Conservation (phyloP, 2,329 filamentous ascomycete species). For the Sporothrix brasiliensis region DNA sequence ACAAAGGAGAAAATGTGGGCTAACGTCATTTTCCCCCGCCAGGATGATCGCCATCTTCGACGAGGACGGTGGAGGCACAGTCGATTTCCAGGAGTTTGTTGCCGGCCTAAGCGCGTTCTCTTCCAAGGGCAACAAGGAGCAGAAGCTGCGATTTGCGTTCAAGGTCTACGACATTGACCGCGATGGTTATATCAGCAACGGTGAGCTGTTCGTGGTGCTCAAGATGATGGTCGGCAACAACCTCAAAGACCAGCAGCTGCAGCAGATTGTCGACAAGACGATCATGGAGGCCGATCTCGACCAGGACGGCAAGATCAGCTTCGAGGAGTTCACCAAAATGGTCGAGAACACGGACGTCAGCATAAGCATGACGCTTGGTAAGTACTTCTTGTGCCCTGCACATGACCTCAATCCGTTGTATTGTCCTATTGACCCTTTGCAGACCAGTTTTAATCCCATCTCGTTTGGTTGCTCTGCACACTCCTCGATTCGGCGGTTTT, state of each 20-base stretch:
- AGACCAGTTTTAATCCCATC: slow-evolving; percentile 29
- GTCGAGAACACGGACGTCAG: slow-evolving; percentile 88
- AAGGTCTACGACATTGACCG: slow-evolving; percentile 99
- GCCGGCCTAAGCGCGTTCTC: slow-evolving; percentile 93
- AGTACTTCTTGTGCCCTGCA: neutral
- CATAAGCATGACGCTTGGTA: slow-evolving; percentile 74
- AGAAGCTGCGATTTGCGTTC: slow-evolving; percentile 97
- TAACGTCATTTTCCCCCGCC: slow-evolving; percentile 25
- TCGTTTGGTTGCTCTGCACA: neutral
- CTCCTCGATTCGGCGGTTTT: neutral
- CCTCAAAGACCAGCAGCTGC: slow-evolving; percentile 96
- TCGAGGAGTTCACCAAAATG: slow-evolving; percentile 99
- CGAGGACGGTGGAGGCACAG: slow-evolving; percentile 94
- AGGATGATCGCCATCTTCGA: slow-evolving; percentile 99
- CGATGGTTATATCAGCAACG: slow-evolving; percentile 97
- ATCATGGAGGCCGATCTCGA: slow-evolving; percentile 99
- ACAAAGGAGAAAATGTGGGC: neutral
- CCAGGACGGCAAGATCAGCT: slow-evolving; percentile 96
- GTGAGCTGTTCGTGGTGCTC: slow-evolving; percentile 96
- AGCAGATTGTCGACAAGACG: slow-evolving; percentile 99
- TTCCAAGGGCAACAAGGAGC: slow-evolving; percentile 97
- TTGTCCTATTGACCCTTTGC: neutral
- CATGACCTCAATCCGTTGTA: neutral
- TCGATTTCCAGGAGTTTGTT: slow-evolving; percentile 99
- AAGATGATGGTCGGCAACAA: slow-evolving; percentile 99